A percentile compares a stretch with the other conserved stretches of the same genome.
phyloP scores from a whole-genome alignment of 176 grass and related monocot genomes.

The Elaeis guineensis region DNA sequence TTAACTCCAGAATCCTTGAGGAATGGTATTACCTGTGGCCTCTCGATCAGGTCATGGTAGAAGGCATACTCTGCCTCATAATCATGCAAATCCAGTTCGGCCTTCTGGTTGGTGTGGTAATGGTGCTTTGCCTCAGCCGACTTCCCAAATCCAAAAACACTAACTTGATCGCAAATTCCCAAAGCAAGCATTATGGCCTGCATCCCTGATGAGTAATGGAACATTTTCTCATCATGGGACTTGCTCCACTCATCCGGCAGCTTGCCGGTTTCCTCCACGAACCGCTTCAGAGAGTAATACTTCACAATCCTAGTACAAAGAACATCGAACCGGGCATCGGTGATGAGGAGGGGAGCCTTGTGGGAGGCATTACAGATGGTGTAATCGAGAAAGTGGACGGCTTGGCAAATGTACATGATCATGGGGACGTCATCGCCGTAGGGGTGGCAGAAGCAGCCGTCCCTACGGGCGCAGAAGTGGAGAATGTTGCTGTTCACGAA shows the following conservation, averaged over 20 bases:
- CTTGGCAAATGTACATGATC: slow-evolving; percentile 59
- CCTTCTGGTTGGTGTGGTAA: slow-evolving; percentile 48
- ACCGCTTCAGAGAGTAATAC: slow-evolving; percentile 67
- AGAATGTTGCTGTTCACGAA: slow-evolving; percentile 70
- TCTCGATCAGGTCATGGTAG: too few relatives aligned
- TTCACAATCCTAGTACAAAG: slow-evolving; percentile 55
- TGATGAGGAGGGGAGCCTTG: slow-evolving; percentile 40
- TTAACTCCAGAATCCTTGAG: too few relatives aligned
- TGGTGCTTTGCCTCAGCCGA: slow-evolving; percentile 31
- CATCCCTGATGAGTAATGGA: slow-evolving; percentile 87
- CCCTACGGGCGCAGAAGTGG: slow-evolving; percentile 27
- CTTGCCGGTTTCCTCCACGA: slow-evolving; percentile 36
- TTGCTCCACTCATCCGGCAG: slow-evolving; percentile 30
- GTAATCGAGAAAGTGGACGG: slow-evolving; percentile 59
- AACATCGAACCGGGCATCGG: slow-evolving; percentile 52
- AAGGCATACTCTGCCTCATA: slow-evolving; percentile 55
- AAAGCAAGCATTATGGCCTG: slow-evolving; percentile 59
- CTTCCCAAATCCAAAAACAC: slow-evolving; percentile 62
- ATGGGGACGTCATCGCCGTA: slow-evolving; percentile 46
- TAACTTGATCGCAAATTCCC: slow-evolving; percentile 31
- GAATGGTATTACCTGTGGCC: too few relatives aligned
- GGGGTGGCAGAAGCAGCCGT: slow-evolving; percentile 47
- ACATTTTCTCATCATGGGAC: slow-evolving; percentile 48
- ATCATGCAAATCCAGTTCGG: slow-evolving; percentile 43
- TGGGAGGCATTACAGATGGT: slow-evolving; percentile 43